Conservation (phyloP, 139 green algal species). For the Penium margaritaceum region DNA sequence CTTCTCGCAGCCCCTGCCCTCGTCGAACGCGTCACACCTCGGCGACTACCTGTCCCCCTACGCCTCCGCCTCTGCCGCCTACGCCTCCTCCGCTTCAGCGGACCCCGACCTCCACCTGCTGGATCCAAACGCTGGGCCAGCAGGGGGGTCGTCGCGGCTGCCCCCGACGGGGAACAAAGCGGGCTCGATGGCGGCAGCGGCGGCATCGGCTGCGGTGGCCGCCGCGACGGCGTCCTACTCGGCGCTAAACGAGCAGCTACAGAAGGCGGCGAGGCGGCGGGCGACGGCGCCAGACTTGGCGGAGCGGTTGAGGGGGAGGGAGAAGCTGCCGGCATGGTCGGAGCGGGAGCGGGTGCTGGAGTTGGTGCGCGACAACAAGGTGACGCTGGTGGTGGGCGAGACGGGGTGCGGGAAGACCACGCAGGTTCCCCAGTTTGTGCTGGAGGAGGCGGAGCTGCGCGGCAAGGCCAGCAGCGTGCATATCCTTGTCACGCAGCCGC, state of each 20-base stretch:
- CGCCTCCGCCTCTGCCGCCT: too few species aligned
- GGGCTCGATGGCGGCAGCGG: too few species aligned
- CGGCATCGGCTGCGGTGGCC: too few species aligned
- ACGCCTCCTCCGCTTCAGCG: too few species aligned
- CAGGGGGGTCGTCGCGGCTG: too few species aligned
- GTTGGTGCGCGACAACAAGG: constrained; percentile 46
- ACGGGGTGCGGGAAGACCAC: constrained; percentile 83
- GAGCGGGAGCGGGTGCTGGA: constrained; percentile 5
- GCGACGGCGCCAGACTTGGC: not conserved
- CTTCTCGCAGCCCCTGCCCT: too few species aligned
- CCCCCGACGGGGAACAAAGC: too few species aligned
- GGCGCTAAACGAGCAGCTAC: not conserved
- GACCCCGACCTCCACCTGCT: too few species aligned
- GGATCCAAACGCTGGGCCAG: too few species aligned
- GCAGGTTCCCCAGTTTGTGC: constrained; percentile 72
- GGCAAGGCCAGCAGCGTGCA: constrained; percentile 56
- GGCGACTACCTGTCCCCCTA: too few species aligned
- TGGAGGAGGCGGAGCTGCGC: constrained; percentile 64
- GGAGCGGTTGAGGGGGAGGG: constrained; percentile 13
- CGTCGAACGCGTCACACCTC: too few species aligned
- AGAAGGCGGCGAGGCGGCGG: not conserved
- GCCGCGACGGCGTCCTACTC: too few species aligned
- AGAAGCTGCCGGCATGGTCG: constrained; percentile 14
- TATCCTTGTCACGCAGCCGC: constrained; percentile 81
- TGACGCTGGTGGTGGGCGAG: constrained; percentile 77